Evolutionary conservation across 2,329 filamentous ascomycete genomes (phyloP), one percentile per base, ranked within the genome.

Genomic region (Cladosporium austrohemisphaericum): DNA sequence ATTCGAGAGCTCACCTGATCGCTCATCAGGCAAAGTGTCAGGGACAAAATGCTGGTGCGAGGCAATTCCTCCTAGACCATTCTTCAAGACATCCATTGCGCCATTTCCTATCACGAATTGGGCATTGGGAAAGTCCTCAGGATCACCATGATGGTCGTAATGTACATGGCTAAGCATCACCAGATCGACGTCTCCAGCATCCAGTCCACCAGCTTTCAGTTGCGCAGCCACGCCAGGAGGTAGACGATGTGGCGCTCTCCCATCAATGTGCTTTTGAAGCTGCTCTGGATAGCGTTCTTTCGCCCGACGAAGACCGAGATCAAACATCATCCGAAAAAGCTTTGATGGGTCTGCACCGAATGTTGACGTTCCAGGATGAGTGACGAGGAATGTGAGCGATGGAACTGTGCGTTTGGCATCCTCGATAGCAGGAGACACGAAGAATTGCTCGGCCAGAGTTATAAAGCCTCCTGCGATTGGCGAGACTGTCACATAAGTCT

Each of bases 131-230:
- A 79, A 81, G 55, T 80, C 76, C 1, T 66, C 62, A 0, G 77
- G 75, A 4, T 76, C 78, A n/a, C 78, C 79, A 29, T 76, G 68
- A 53, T 81, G 79, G 55, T 82, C 78, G 69, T 76, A 80, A 56
- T 82, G 78, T 1, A 64, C 63, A 51, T 82, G 79, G 55, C 72
- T 76, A 1, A 79, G 60, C 6, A 81, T 65, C 4, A 76, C 65
- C 5, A 64, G 60, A 47, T 74, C 60, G 11, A 74, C 61, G 6
- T 67, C 63, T 7, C 52, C 51, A 1, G 70, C 65, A 4, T 61
- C 52, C 1, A 75, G 45, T 1, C 67, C 68, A 4, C 71, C 71
- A 5, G 47, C 40, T 19, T 40, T 53, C 51, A 41, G 60, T 58
- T 31, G 78, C 55, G 61, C 68, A 5, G 68, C 69, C 11, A 71